Conservation (phyloP, 2,329 filamentous ascomycete genomes). For the Aspergillus oerlinghausenensis region DNA sequence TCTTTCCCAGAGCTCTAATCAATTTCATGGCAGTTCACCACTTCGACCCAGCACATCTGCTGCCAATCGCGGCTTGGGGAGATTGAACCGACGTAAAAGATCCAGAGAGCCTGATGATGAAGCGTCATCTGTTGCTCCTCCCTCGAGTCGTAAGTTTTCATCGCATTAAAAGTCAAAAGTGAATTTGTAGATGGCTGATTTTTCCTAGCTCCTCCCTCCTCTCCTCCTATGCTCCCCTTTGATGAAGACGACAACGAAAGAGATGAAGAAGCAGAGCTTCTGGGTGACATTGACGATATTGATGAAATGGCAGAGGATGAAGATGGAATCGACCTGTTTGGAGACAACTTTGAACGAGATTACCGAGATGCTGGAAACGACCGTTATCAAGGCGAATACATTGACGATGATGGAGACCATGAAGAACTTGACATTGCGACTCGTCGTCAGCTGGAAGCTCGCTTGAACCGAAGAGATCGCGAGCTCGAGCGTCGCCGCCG, state of each 20-base stretch:
- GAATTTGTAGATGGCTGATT: slow-evolving; percentile 10
- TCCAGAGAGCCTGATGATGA: slow-evolving; percentile 62
- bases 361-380: slow-evolving; percentile 47
- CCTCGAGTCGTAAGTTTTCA: slow-evolving; percentile 56
- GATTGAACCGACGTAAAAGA: slow-evolving; percentile 56
- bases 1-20: background rate
- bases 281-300: slow-evolving; percentile 61
- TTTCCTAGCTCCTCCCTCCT: slow-evolving; percentile 49
- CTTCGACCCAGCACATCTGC: slow-evolving; percentile 75
- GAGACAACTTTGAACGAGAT: slow-evolving; percentile 62
- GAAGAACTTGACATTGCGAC: slow-evolving; percentile 56
- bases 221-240: slow-evolving; percentile 54
- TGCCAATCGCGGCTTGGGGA: slow-evolving; percentile 67
- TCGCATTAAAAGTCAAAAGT: background rate
- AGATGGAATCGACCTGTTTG: slow-evolving; percentile 65
- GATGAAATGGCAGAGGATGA: slow-evolving; percentile 67
- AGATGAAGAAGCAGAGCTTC: slow-evolving; percentile 54
- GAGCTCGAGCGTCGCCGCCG: slow-evolving; percentile 55
- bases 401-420: slow-evolving; percentile 63
- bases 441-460: slow-evolving; percentile 58
- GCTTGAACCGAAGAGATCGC: slow-evolving; percentile 58
- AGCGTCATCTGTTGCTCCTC: slow-evolving; percentile 55
- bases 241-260: slow-evolving; percentile 43
- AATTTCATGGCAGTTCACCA: slow-evolving; percentile 61
- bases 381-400: slow-evolving; percentile 55